Base-by-base conservation (phyloP, 2,329 filamentous ascomycete species). In the Penicillium sumatraense region DNA sequence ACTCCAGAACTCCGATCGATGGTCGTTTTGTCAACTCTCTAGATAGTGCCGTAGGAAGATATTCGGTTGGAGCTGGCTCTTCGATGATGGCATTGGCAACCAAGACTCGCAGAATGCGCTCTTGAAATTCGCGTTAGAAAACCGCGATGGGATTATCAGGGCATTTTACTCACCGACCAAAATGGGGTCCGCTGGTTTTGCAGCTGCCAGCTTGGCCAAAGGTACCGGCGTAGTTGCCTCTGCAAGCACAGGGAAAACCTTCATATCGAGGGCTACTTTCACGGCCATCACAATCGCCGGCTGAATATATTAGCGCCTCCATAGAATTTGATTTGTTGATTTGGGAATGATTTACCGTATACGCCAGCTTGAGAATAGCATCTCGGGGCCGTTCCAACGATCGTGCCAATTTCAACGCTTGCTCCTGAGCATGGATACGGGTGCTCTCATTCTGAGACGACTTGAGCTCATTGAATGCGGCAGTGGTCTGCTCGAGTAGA, bases 21-120 rank as follows among this genome's bases (percentile, higher is more conserved):
- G 49, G 49, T 9, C 58, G 50, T 31, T 59, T 23, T 11, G 56
- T 60, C 60, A 66, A 61, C 38, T 65, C 50, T 18, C 54, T 58
- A 9, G 54, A 56, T 26, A 61, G 29, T 1, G 52, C 51, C 4
- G 62, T 66, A 6, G 64, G 54, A 0, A 57, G 27, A 23, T 66
- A 66, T 35, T 60, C 11, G 9, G 52, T 36, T 1, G 55, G 60
- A 9, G 41, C 40, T 1, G 52, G 45, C 41, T 66, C 62, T 21
- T 52, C 36, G 1, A 47, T 59, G 21, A 66, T 61, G 3, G 47
- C 64, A 44, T 57, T 56, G 41, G 53, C 38, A 8, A 61, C 55
- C 7, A 65, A 42, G 20, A 66, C 45, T 21, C 65, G 59, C 62
- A 67, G 58, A 4, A 66, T 64, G 1, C 64, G 62, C 29, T 64